A percentile compares a stretch with the other conserved stretches of the same genome.
These are phyloP conservation scores for Peniophora sp. DNA, from an alignment of 1,284 basidiomycete species.

Conservation along the genomic window DNA sequence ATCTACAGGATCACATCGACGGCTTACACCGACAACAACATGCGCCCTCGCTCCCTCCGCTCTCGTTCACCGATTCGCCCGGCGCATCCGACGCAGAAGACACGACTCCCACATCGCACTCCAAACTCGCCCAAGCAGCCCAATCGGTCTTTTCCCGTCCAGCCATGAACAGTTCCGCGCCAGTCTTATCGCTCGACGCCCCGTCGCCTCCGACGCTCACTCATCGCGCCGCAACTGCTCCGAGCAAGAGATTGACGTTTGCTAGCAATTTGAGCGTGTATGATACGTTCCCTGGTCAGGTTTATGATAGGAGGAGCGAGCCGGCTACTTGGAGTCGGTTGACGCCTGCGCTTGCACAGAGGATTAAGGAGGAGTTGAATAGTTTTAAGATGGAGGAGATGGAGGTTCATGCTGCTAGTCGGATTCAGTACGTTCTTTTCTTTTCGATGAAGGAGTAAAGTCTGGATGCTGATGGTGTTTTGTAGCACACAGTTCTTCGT, in stretches of 20 bases:
- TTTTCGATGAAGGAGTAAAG: too few relatives aligned
- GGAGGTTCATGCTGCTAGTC: slow-evolving; percentile 88
- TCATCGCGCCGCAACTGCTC: slow-evolving; percentile 57
- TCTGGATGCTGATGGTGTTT: not conserved
- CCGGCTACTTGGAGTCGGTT: slow-evolving; percentile 95
- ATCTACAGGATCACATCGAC: slow-evolving; percentile 84
- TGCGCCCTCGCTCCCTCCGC: slow-evolving; percentile 45
- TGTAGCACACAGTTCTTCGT: slow-evolving; percentile 6
- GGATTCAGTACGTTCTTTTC: slow-evolving; percentile 67
- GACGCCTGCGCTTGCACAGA: slow-evolving; percentile 89
- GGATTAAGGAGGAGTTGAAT: slow-evolving; percentile 94
- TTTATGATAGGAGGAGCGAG: slow-evolving; percentile 93
- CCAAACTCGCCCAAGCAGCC: slow-evolving; percentile 4
- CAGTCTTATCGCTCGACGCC: slow-evolving; percentile 64
- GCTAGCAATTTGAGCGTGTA: slow-evolving; percentile 91
- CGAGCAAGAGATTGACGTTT: slow-evolving; percentile 76
- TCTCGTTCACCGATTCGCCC: slow-evolving; percentile 40
- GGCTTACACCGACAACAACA: slow-evolving; percentile 64
- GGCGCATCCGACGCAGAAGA: slow-evolving; percentile 25
- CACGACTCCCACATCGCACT: slow-evolving; percentile 9
- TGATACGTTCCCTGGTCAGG: slow-evolving; percentile 85
- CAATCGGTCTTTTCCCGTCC: slow-evolving; percentile 63
- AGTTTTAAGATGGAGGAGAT: slow-evolving; percentile 98
- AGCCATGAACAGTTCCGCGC: slow-evolving; percentile 72
- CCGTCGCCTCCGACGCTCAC: slow-evolving; percentile 37